phyloP scores from a whole-genome alignment of 768 basidiomycete species.

The Postia placenta region DNA sequence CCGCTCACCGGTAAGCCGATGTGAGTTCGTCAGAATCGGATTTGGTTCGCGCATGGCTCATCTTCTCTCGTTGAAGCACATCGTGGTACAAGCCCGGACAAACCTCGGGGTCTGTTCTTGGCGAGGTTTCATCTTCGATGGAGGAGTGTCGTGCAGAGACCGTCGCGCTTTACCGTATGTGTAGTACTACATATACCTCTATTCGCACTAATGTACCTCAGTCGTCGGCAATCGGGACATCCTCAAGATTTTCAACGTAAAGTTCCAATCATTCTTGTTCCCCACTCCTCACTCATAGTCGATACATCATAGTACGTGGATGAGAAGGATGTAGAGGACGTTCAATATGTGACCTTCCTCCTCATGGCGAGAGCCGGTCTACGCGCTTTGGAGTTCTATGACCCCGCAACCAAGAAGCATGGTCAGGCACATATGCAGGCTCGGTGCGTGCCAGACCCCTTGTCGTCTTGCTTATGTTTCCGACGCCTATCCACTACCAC shows the following conservation, averaged over 20 bases:
- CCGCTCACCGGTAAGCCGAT: conserved; percentile 74
- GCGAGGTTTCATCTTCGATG: conserved; percentile 85
- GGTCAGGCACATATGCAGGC: conserved; percentile 92
- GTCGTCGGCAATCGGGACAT: conserved; percentile 74
- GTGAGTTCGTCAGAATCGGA: conserved; percentile 31
- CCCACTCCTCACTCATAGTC: neutral
- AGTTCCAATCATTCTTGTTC: conserved; percentile 14
- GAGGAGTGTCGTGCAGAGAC: conserved; percentile 93
- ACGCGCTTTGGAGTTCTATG: conserved; percentile 76
- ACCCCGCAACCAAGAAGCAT: conserved; percentile 75
- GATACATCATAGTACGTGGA: conserved; percentile 48
- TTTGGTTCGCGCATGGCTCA: neutral
- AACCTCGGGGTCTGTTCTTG: conserved; percentile 75
- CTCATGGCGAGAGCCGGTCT: conserved; percentile 84
- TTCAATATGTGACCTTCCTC: conserved; percentile 77
- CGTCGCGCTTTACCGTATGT: conserved; percentile 73
- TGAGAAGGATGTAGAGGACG: conserved; percentile 63
- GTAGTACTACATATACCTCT: neutral
- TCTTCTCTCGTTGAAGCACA: conserved; percentile 35
- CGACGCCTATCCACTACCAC: neutral
- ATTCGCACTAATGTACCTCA: conserved; percentile 18
- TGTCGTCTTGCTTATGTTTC: neutral
- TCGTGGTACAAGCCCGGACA: conserved; percentile 90
- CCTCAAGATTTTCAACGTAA: conserved; percentile 72
- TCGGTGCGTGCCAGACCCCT: conserved; percentile 44